Conservation (phyloP, 2,329 filamentous ascomycete genomes). For the Myrmaecium sp. region DNA sequence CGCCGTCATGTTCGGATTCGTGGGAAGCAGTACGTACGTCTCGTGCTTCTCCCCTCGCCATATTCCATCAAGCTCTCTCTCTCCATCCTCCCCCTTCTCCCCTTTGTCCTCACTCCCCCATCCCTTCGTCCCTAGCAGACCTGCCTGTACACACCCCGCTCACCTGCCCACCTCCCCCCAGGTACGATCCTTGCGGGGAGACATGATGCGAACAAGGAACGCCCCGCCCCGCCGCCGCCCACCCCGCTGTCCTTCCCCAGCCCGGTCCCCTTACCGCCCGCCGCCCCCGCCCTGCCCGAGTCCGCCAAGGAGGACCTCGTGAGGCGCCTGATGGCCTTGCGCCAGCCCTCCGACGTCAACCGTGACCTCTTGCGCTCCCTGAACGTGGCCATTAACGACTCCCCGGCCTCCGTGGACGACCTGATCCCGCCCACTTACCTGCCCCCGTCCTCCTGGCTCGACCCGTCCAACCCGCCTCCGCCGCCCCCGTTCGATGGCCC, state of each 20-base stretch:
- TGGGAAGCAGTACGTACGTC: slow-evolving; percentile 14
- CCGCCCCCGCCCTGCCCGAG: too few species aligned
- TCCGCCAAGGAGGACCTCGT: too few species aligned
- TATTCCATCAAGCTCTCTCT: slow-evolving; percentile 3
- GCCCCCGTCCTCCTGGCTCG: slow-evolving; percentile 19
- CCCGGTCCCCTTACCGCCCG: slow-evolving; percentile 17
- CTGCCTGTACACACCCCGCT: background rate
- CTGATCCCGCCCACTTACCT: slow-evolving; percentile 20
- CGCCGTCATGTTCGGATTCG: slow-evolving; percentile 18
- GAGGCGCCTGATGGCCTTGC: too few species aligned
- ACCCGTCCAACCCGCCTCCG: slow-evolving; percentile 13
- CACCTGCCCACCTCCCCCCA: slow-evolving; percentile 6
- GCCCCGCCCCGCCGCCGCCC: slow-evolving; percentile 31
- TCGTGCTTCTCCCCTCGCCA: slow-evolving; percentile 2
- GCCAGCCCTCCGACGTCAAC: slow-evolving; percentile 21
- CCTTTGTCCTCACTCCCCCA: background rate
- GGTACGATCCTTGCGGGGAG: slow-evolving; percentile 21
- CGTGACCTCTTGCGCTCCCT: slow-evolving; percentile 22
- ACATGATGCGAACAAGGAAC: slow-evolving; percentile 22
- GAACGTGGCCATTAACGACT: slow-evolving; percentile 26
- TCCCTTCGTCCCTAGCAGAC: background rate
- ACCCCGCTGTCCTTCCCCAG: slow-evolving; percentile 35
- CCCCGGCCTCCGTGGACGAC: slow-evolving; percentile 19
- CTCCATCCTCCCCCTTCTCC: slow-evolving; percentile 2
- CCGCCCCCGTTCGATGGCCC: slow-evolving; percentile 10